phyloP scores from a whole-genome alignment of 208 protist species.

The Leishmania mexicana region DNA sequence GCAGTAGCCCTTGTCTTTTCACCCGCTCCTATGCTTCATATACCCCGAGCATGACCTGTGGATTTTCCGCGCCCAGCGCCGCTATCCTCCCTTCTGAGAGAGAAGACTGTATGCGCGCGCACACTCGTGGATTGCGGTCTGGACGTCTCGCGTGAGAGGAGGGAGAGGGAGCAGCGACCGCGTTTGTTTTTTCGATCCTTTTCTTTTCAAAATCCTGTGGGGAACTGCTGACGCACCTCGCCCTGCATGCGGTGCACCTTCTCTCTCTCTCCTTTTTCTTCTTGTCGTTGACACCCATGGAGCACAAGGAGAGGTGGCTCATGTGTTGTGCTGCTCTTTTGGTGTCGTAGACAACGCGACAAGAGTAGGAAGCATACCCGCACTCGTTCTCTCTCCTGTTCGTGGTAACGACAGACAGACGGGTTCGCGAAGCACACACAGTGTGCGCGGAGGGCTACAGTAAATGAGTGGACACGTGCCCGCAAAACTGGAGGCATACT shows the following conservation, averaged over 20 bases:
- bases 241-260: background rate
- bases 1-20: background rate
- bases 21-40: background rate
- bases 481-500: background rate
- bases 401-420: too few relatives aligned
- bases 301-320: background rate
- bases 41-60: background rate
- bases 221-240: background rate
- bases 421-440: too few relatives aligned
- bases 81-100: background rate
- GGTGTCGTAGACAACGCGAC: too few relatives aligned
- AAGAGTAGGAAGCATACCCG: too few relatives aligned
- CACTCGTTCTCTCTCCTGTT: too few relatives aligned
- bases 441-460: too few relatives aligned
- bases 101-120: background rate
- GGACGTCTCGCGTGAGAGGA: background rate
- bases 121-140: background rate
- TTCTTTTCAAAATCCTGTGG: background rate
- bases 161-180: too few relatives aligned
- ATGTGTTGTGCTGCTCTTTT: too few relatives aligned
- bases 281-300: background rate
- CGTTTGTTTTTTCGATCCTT: background rate
- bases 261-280: background rate
- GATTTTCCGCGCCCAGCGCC: background rate
- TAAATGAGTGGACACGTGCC: too few relatives aligned